Percentiles rank a stretch among this genome's conserved stretches.
Conservation (phyloP, 371 early-diverging fungal genomes). For the Syncephalastrum racemosum region DNA sequence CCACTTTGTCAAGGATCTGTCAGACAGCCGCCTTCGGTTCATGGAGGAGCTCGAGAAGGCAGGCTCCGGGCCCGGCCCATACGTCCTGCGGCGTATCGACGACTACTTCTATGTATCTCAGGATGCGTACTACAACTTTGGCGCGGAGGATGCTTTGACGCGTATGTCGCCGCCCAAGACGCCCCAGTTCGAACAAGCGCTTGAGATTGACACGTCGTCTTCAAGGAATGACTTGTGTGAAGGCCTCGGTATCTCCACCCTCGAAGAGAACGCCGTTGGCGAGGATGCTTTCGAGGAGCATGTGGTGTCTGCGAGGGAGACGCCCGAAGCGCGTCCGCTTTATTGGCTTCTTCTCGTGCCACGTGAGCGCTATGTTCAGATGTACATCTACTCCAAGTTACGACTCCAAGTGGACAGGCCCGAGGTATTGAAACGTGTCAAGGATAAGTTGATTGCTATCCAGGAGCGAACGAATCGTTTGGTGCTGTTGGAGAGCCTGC, state of each 20-base stretch:
- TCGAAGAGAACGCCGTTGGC: conserved; percentile 7
- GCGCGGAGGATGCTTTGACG: conserved; percentile 16
- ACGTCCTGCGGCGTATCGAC: conserved; percentile 44
- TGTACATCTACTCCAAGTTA: conserved; percentile 70
- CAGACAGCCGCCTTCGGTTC: conserved; percentile 48
- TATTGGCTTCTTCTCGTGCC: conserved; percentile 73
- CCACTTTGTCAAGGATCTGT: conserved; percentile 51
- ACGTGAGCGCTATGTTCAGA: conserved; percentile 50
- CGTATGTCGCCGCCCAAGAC: neutral
- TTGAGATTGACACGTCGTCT: too few species aligned
- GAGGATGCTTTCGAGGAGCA: conserved; percentile 3
- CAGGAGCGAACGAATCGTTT: conserved; percentile 71
- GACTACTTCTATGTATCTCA: conserved; percentile 63
- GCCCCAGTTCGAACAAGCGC: neutral
- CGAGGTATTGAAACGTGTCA: conserved; percentile 51
- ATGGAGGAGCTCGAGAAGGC: conserved; percentile 58
- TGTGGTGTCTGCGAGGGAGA: neutral
- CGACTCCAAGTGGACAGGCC: conserved; percentile 42
- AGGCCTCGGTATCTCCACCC: conserved; percentile 39
- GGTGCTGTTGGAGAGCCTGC: conserved; percentile 62
- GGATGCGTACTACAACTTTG: conserved; percentile 35
- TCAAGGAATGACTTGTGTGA: conserved; percentile 26
- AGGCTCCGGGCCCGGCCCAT: conserved; percentile 14
- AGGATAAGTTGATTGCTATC: conserved; percentile 50
- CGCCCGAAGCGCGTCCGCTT: conserved; percentile 25